A percentile compares a stretch with the other conserved stretches of the same genome.
These are phyloP conservation scores for Metschnikowia lochheadii DNA, from an alignment of 805 yeast species.

Conservation along the genomic window DNA sequence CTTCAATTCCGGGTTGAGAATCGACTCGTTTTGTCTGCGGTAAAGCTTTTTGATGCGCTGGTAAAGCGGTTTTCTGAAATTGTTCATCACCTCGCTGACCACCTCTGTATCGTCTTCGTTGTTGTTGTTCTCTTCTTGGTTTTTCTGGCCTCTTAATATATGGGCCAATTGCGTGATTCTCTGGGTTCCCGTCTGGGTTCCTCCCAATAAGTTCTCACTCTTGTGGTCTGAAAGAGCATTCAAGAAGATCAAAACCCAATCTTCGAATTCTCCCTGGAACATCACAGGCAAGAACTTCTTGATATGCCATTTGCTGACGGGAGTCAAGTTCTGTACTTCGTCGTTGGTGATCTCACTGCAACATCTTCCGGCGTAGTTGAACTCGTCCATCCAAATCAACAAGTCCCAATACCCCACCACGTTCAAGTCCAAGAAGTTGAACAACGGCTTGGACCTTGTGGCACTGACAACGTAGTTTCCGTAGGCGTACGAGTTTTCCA, in stretches of 20 bases:
- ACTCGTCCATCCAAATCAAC: conserved; percentile 92
- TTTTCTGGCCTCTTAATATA: conserved; percentile 41
- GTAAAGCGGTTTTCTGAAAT: conserved; percentile 59
- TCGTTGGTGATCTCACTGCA: conserved; percentile 44
- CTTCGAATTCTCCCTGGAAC: conserved; percentile 78
- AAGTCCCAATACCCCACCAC: conserved; percentile 85
- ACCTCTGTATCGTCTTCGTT: conserved; percentile 36
- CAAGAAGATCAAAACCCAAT: conserved; percentile 76
- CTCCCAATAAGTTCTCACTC: conserved; percentile 34
- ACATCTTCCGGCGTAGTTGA: conserved; percentile 75
- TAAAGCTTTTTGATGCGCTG: conserved; percentile 63
- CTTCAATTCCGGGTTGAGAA: conserved; percentile 58
- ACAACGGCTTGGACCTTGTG: conserved; percentile 73
- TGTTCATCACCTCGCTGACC: conserved; percentile 46
- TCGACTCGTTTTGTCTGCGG: conserved; percentile 68
- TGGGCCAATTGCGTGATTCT: conserved; percentile 67
- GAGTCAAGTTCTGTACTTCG: conserved; percentile 42
- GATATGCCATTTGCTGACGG: conserved; percentile 74
- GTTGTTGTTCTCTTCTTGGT: conserved; percentile 23
- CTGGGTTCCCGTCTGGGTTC: conserved; percentile 44
- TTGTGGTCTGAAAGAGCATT: conserved; percentile 63
- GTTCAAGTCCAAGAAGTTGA: conserved; percentile 72
- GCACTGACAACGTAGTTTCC: conserved; percentile 80
- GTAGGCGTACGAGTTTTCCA: conserved; percentile 86
- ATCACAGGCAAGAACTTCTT: conserved; percentile 68